Evolutionary conservation across 2,329 filamentous ascomycete genomes (phyloP).

Genomic region (Aspergillus sp.): DNA sequence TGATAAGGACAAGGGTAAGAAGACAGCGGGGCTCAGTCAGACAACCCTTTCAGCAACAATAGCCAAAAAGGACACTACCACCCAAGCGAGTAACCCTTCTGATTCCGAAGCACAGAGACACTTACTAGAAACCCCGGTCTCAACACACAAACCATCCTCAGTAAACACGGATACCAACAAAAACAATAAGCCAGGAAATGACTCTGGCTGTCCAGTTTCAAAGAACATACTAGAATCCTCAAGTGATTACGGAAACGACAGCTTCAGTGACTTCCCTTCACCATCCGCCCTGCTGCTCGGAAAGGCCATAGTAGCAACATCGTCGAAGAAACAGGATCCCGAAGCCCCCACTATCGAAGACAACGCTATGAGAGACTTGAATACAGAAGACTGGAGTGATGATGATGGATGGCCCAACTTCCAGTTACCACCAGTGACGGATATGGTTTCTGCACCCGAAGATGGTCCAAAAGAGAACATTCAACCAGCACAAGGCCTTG

Average conservation of each 20-base stretch:
- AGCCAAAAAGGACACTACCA: slow-evolving; percentile 16
- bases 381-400: slow-evolving; percentile 2
- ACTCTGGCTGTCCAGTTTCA: not conserved
- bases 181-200: not conserved
- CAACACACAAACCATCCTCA: not conserved
- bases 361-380: not conserved
- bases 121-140: not conserved
- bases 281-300: slow-evolving; percentile 33
- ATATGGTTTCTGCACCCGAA: not conserved
- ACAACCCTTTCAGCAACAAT: slow-evolving; percentile 33
- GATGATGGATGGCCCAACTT: not conserved
- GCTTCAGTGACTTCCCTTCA: slow-evolving; percentile 42
- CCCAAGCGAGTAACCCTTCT: not conserved
- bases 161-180: not conserved
- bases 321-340: not conserved
- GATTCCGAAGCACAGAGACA: not conserved
- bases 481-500: too few species aligned
- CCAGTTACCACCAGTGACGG: not conserved
- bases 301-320: not conserved
- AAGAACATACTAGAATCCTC: slow-evolving; percentile 22
- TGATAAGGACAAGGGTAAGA: slow-evolving; percentile 19
- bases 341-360: not conserved
- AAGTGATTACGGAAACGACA: slow-evolving; percentile 37
- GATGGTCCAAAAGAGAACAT: not conserved
- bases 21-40: slow-evolving; percentile 30